phyloP scores from a whole-genome alignment of 371 early-diverging fungal genomes.

The Mucor circinelloides region DNA sequence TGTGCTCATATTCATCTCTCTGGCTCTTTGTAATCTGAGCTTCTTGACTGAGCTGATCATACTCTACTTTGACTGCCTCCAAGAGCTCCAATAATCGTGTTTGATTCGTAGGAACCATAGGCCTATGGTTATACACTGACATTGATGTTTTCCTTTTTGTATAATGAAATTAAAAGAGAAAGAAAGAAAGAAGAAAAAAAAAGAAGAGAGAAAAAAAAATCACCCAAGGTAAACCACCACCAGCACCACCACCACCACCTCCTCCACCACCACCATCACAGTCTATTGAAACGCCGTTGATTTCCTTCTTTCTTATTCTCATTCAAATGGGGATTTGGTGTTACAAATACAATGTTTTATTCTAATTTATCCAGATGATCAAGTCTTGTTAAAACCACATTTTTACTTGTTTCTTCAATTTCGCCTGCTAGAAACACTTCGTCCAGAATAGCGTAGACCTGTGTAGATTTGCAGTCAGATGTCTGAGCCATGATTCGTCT shows the following conservation, averaged over 20 bases:
- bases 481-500: background rate
- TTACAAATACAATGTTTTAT: constrained; percentile 24
- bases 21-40: constrained; percentile 71
- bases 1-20: constrained; percentile 83
- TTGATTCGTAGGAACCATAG: constrained; percentile 71
- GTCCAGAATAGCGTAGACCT: constrained; percentile 96
- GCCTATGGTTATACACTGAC: constrained; percentile 80
- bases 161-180: constrained; percentile 9
- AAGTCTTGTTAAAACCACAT: constrained; percentile 70
- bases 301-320: background rate
- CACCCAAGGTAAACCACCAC: background rate
- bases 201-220: constrained; percentile 6
- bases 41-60: constrained; percentile 81
- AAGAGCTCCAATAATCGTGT: constrained; percentile 78
- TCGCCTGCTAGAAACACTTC: constrained; percentile 98
- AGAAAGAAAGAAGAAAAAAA: background rate
- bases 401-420: constrained; percentile 94
- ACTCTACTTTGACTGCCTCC: constrained; percentile 83
- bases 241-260: too few species aligned
- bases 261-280: background rate
- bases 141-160: constrained; percentile 12
- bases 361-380: constrained; percentile 81
- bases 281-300: background rate
- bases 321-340: background rate
- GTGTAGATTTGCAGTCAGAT: background rate